Evolutionary conservation across 148 eudicot species (phyloP).

Genomic region (Amaranthus hypochondriacus): DNA sequence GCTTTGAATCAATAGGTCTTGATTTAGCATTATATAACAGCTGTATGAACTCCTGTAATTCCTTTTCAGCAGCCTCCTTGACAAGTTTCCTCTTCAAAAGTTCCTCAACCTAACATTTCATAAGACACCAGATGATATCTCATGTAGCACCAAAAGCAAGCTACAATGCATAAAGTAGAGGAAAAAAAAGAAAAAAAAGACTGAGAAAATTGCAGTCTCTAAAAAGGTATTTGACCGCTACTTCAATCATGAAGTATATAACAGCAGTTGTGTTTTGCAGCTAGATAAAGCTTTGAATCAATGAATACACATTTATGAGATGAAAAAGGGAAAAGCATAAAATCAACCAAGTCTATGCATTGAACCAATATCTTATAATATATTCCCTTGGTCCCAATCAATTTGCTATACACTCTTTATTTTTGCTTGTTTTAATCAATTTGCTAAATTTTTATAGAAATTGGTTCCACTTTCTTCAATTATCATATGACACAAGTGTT

Average conservation of each 20-base stretch:
- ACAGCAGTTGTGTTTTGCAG: neutral
- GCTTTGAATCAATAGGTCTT: constrained; percentile 59
- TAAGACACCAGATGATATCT: neutral
- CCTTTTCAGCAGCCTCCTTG: constrained; percentile 74
- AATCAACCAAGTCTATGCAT: too few relatives aligned
- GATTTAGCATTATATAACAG: constrained; percentile 62
- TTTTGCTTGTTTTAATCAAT: too few relatives aligned
- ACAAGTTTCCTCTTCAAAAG: constrained; percentile 60
- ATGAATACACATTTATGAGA: too few relatives aligned
- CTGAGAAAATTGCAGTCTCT: neutral
- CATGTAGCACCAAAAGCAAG: constrained; percentile 2
- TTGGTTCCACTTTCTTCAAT: too few relatives aligned
- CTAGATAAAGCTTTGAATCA: neutral
- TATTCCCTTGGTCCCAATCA: too few relatives aligned
- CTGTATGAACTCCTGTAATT: constrained; percentile 61
- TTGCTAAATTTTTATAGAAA: too few relatives aligned
- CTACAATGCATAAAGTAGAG: too few relatives aligned
- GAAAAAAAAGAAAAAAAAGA: neutral
- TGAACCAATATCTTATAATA: too few relatives aligned
- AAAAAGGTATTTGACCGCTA: constrained; percentile 3
- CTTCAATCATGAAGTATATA: neutral
- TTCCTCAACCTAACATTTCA: constrained; percentile 67
- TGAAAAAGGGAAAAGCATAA: too few relatives aligned
- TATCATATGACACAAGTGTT: too few relatives aligned
- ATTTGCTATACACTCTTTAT: too few relatives aligned